Percentiles rank a stretch among this genome's conserved stretches.
Evolutionary conservation across 306 rosid genomes (phyloP).

Genomic region (Senna siamea): DNA sequence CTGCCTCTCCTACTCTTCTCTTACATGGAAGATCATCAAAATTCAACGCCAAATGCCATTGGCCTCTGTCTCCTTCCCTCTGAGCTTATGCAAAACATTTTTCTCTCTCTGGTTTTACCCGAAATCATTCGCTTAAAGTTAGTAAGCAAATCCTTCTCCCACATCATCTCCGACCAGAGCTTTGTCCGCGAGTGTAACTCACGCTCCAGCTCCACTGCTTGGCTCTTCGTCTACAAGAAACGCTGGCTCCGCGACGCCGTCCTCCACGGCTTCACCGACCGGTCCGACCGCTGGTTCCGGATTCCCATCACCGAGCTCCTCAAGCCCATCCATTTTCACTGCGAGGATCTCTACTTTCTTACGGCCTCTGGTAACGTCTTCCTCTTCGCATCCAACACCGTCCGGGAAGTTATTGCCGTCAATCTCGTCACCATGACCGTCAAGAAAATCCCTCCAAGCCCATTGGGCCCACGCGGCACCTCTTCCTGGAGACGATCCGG

Average conservation of each 20-base stretch:
- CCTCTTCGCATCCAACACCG: conserved; percentile 60
- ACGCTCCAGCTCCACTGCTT: conserved; percentile 53
- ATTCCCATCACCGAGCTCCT: conserved; percentile 54
- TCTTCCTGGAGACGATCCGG: conserved; percentile 72
- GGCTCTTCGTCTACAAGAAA: conserved; percentile 70
- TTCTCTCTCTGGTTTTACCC: conserved; percentile 13
- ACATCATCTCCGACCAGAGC: conserved; percentile 32
- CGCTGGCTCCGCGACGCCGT: conserved; percentile 66
- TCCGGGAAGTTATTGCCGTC: conserved; percentile 55
- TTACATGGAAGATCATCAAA: conserved; percentile 54
- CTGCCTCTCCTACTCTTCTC: background rate
- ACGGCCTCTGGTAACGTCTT: conserved; percentile 57
- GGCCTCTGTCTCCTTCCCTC: conserved; percentile 42
- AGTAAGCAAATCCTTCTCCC: conserved; percentile 39
- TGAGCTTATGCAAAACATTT: background rate
- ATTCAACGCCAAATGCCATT: conserved; percentile 44
- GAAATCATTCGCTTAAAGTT: conserved; percentile 42
- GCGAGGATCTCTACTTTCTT: conserved; percentile 60
- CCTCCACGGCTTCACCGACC: conserved; percentile 62
- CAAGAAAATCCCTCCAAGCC: conserved; percentile 60
- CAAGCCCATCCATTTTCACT: conserved; percentile 49
- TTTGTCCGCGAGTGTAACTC: conserved; percentile 58
- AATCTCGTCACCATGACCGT: conserved; percentile 52
- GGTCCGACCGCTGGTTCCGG: conserved; percentile 63
- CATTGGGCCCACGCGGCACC: conserved; percentile 70